Evolutionary conservation across 2,329 filamentous ascomycete genomes (phyloP).

Genomic region (Clarireedia paspali): DNA sequence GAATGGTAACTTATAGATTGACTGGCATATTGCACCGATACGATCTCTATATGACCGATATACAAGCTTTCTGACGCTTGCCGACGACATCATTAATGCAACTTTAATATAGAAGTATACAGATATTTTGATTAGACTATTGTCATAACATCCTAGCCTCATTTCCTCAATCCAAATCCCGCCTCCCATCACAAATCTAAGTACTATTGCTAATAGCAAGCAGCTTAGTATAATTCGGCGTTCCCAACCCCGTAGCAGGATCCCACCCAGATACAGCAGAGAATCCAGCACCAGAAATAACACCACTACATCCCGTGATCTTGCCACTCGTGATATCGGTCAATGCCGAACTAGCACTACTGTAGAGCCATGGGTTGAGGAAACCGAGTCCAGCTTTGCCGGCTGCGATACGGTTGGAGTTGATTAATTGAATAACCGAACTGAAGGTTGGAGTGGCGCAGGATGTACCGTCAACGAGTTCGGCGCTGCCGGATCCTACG

Average conservation of each 20-base stretch:
- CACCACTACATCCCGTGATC: slow-evolving; percentile 31
- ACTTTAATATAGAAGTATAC: too few relatives aligned
- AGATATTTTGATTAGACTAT: too few relatives aligned
- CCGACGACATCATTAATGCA: too few relatives aligned
- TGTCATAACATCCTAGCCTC: background rate
- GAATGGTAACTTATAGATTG: too few relatives aligned
- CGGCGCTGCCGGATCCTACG: slow-evolving; percentile 29
- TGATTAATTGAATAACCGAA: slow-evolving; percentile 52
- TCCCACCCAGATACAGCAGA: slow-evolving; percentile 33
- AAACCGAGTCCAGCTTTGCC: slow-evolving; percentile 39
- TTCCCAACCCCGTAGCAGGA: slow-evolving; percentile 40
- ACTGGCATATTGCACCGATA: too few relatives aligned
- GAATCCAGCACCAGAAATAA: slow-evolving; percentile 11
- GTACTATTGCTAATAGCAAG: slow-evolving; percentile 13
- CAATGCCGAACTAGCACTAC: slow-evolving; percentile 30
- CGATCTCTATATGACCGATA: too few relatives aligned
- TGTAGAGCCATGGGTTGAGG: slow-evolving; percentile 39
- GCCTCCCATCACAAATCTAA: background rate
- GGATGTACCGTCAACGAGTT: slow-evolving; percentile 41
- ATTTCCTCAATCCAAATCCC: background rate
- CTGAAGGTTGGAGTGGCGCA: slow-evolving; percentile 50
- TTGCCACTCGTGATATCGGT: slow-evolving; percentile 35
- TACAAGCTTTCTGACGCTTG: too few relatives aligned
- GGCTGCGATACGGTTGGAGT: slow-evolving; percentile 48
- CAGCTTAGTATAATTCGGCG: slow-evolving; percentile 29